Evolutionary conservation across 2,329 filamentous ascomycete species (phyloP).

Genomic region (Pseudogymnoascus verrucosus): DNA sequence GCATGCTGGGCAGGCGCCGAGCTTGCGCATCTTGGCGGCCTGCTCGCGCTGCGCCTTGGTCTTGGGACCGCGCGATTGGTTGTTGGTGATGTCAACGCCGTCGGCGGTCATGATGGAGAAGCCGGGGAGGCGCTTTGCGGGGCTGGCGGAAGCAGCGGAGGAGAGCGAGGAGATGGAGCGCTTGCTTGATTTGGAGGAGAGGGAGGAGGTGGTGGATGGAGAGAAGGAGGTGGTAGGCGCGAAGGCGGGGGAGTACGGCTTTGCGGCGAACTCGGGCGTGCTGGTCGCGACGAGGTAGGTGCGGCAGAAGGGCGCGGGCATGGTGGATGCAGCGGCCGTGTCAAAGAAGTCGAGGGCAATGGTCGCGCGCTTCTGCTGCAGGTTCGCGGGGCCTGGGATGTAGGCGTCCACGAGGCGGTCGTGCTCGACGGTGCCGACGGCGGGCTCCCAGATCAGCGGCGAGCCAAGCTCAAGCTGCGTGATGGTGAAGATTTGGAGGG

Average conservation of each 20-base stretch:
- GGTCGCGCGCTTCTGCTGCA: constrained; percentile 50
- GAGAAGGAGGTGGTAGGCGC: constrained; percentile 31
- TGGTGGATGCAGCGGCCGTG: constrained; percentile 48
- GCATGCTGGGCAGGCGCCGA: constrained; percentile 59
- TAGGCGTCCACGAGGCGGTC: constrained; percentile 53
- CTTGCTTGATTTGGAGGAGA: constrained; percentile 4
- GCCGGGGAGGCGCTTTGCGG: constrained; percentile 39
- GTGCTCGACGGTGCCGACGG: constrained; percentile 54
- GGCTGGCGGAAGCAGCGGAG: constrained; percentile 12
- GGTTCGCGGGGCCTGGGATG: constrained; percentile 43
- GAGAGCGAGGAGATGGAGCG: background rate
- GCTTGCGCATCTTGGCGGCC: constrained; percentile 57
- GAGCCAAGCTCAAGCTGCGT: constrained; percentile 50
- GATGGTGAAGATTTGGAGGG: constrained; percentile 33
- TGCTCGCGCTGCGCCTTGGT: constrained; percentile 62
- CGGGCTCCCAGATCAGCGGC: constrained; percentile 56
- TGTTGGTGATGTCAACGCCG: constrained; percentile 54
- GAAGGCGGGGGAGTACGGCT: constrained; percentile 46
- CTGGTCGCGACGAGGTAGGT: constrained; percentile 30
- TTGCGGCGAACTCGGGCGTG: background rate
- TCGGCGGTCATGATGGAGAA: constrained; percentile 62
- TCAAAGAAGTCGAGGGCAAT: constrained; percentile 52
- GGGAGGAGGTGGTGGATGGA: constrained; percentile 16
- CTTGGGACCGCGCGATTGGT: constrained; percentile 54
- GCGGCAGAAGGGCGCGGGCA: constrained; percentile 47